phyloP scores from a whole-genome alignment of 257 asterid species.

The Nicotiana benthamiana region DNA sequence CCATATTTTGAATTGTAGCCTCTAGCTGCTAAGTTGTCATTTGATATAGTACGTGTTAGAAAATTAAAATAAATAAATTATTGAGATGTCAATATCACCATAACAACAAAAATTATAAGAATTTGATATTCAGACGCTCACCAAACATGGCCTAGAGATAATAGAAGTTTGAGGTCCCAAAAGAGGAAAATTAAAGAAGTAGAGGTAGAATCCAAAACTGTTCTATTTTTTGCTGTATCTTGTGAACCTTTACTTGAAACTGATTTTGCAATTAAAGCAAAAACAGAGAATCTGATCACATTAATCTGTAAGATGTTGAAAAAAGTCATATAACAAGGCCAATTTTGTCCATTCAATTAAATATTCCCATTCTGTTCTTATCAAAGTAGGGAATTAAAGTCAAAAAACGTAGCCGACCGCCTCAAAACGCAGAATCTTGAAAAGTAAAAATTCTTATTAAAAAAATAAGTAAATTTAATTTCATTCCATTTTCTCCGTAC shows the following conservation, averaged over 20 bases:
- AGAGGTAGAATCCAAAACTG: slow-evolving; percentile 2
- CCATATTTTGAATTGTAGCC: too few relatives aligned
- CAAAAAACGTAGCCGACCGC: slow-evolving; percentile 1
- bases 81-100: not conserved
- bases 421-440: slow-evolving; percentile 6
- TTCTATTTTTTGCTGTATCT: not conserved
- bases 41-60: too few relatives aligned
- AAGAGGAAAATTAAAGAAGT: not conserved
- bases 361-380: not conserved
- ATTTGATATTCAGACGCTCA: not conserved
- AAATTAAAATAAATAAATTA: too few relatives aligned
- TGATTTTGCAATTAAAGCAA: not conserved
- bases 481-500: not conserved
- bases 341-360: not conserved
- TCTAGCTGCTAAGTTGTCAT: too few relatives aligned
- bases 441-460: not conserved
- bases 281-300: not conserved
- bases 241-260: not conserved
- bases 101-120: not conserved
- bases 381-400: not conserved
- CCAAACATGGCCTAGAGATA: not conserved
- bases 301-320: slow-evolving; percentile 10
- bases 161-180: not conserved
- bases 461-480: not conserved
- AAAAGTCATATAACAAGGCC: slow-evolving; percentile 1